Conservation (phyloP, 352 stramenopile species). For the Peronospora destructor region DNA sequence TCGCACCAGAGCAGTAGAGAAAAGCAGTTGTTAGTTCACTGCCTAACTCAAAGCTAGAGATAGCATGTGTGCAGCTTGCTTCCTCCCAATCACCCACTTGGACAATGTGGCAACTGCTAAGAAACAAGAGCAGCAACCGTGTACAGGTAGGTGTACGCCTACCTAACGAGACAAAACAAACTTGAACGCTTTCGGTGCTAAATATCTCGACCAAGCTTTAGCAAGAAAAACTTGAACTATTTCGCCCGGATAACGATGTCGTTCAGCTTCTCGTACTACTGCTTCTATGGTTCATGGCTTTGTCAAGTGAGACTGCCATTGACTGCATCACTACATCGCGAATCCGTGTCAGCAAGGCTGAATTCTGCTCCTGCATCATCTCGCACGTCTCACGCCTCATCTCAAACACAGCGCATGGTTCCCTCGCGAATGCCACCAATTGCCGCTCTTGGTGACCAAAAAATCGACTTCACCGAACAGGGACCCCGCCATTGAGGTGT, state of each 20-base stretch:
- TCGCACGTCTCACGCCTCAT: constrained; percentile 53
- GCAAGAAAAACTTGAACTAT: neutral
- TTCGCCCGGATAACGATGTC: constrained; percentile 17
- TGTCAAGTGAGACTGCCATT: constrained; percentile 49
- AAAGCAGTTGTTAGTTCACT: too few species aligned
- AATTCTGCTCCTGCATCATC: constrained; percentile 36
- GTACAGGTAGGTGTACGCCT: neutral
- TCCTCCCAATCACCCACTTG: too few species aligned
- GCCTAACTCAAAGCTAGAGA: neutral
- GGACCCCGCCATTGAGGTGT: constrained; percentile 38
- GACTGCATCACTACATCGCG: constrained; percentile 66
- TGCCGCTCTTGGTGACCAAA: constrained; percentile 52
- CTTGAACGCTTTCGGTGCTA: neutral
- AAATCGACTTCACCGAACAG: constrained; percentile 81
- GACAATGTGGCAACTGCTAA: too few species aligned
- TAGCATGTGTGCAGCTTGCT: too few species aligned
- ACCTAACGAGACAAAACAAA: neutral
- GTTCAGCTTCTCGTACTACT: neutral
- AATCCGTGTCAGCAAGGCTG: constrained; percentile 47
- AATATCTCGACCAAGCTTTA: neutral
- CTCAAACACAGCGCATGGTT: constrained; percentile 48
- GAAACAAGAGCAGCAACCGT: too few species aligned
- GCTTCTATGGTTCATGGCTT: neutral
- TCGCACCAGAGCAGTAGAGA: too few species aligned
- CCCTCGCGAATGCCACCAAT: constrained; percentile 32